Base-by-base conservation (phyloP, 345 rosid species). In the Brassica rapa region DNA sequence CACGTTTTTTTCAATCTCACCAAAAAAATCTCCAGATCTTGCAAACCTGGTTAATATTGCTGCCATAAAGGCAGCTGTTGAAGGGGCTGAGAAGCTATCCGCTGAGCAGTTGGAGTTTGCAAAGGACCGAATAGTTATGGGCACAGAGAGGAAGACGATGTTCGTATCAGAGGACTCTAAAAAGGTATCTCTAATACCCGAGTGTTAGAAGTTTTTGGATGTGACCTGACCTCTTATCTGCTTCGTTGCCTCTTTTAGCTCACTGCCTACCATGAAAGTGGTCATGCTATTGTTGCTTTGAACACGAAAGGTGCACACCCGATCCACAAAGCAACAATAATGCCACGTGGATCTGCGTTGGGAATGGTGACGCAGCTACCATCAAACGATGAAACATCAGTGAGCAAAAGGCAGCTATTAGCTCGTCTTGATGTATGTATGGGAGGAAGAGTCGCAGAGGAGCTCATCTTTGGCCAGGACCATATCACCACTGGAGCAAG, bases 361-460 rank as follows among this genome's bases (percentile, higher is more conserved):
- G 99, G 99, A 84, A 96, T 96, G 98, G 98, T 96, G 29, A 90
- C 99, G 39, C 99, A 93, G 79, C 89, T 96, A 65, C 99, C 99
- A 72, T 96, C 99, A 66, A 87, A 71, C 62, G 99, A 96, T 74
- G 99, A 96, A 83, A 96, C 98, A 51, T 93, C 98, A 65, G 77
- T 96, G 67, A 96, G 99, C 89, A 93, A 91, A 84, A 93, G 86
- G 84, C 99, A 96, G 83, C 79, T 96, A 62, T 86, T 96, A 84
- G 99, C 99, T 35, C 93, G 97, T 57, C 94, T 96, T 41, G 99
- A 96, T 87, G 97, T 96, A 73, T 96, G 99, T 78, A 96, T 96
- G 99, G 99, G 99, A 67, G 99, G 99, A 82, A 89, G 99, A 88
- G 99, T 88, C 51, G 99, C 99, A 2, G 99, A 96, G 82, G 99